Conservation (phyloP, 2,329 filamentous ascomycete genomes). For the Botryotinia convoluta region DNA sequence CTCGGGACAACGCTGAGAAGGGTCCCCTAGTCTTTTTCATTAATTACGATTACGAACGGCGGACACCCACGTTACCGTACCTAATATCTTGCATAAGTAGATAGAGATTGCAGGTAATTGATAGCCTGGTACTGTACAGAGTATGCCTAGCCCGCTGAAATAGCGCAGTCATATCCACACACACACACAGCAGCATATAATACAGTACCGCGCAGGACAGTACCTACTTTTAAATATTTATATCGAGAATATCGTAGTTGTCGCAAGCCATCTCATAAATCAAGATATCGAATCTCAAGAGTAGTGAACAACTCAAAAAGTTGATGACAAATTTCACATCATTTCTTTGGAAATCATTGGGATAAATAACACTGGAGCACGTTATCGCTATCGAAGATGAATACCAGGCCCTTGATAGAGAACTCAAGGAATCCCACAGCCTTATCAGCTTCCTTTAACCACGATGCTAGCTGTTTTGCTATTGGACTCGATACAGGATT, state of each 20-base stretch:
- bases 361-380: not conserved
- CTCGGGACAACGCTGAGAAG: not conserved
- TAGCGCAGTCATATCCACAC: not conserved
- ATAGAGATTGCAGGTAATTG: not conserved
- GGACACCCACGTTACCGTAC: not conserved
- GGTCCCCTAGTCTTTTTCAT: not conserved
- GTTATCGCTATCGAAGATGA: conserved; percentile 58
- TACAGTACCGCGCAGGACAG: not conserved
- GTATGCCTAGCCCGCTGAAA: not conserved
- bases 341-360: not conserved
- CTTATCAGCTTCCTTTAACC: conserved; percentile 82
- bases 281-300: not conserved
- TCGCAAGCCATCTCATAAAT: not conserved
- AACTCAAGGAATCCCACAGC: conserved; percentile 70
- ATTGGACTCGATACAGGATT: conserved; percentile 85
- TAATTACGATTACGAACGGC: not conserved
- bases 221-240: not conserved
- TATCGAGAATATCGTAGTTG: not conserved
- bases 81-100: not conserved
- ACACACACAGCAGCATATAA: not conserved
- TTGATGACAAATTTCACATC: not conserved
- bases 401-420: conserved; percentile 84
- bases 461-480: conserved; percentile 79
- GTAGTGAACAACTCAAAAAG: not conserved
- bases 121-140: not conserved